Evolutionary conservation across 2,329 filamentous ascomycete genomes (phyloP), one percentile per base, ranked within the genome.

Genomic region (Exophiala lecanii-corni): DNA sequence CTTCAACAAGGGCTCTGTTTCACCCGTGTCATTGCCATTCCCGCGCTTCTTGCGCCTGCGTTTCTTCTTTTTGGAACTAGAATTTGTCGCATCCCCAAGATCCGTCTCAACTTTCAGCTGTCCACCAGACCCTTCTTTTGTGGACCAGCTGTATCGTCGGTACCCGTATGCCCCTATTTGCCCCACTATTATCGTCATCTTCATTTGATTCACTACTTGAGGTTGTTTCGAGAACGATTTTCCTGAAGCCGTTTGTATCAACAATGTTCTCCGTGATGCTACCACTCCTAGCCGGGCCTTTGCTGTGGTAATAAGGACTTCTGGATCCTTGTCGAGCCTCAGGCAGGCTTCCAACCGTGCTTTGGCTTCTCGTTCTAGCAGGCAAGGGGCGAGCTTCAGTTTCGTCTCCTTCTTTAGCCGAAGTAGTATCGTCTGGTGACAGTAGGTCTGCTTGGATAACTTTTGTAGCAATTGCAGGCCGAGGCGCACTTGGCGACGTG

Each of bases 201-300:
- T 57, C 55, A 9, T 68, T 66, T 3, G 68, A 69, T 32, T 73
- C 72, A 51, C 68, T 73, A 13, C 73, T 75, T 53, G 75, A 80
- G 18, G 74, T 83, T 2, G 81, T 81, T 58, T 87, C 82, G 18
- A 91, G 70, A 1, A 91, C 78, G 33, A 88, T 78, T 65, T 91
- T 91, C 51, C 79, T 78, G 39, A 89, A 75, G 2, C 86, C 86
- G 42, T 82, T 79, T 2, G 82, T 72, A 57, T 89, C 82, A 43
- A 89, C 69, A n/a, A 86, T 70, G 48, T 84, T 86, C 63, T 89
- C 84, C 0, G 84, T 88, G 55, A 89, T 87, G 59, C 82, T 86
- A 19, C 86, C 85, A 54, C 81, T 86, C 43, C 84, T 74, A 4
- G 81, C 80, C 3, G 72, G 69, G 6, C 74, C 70, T 23, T 67